Evolutionary conservation across 75 land plant species (phyloP), one percentile per base, ranked within the genome.

Genomic region (Cunninghamia lanceolata): DNA sequence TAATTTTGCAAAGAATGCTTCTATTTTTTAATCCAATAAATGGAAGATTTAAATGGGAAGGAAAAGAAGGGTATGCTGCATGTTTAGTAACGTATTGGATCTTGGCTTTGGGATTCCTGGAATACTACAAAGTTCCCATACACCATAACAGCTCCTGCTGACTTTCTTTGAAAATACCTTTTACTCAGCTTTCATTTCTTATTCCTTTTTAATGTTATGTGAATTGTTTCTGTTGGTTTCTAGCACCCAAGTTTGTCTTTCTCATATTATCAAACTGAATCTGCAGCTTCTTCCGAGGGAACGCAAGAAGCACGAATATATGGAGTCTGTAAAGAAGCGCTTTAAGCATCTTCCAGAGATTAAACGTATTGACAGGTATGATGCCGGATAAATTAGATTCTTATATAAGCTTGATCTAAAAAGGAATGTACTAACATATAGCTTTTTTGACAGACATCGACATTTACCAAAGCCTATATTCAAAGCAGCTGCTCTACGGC

Each of bases 271-370:
- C 21, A 28, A 80, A 80, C 4, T 80, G 14, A n/a, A 80, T 11
- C 47, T 82, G 76, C 95, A 97, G 99, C 89, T 96, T 85, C 94
- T 96, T 52, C 99, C 99, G 35, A 98, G 99, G 86, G 99, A 98
- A 85, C 89, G 89, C 8, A 94, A 86, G 83, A 98, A 92, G 85
- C 99, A 98, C 75, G 94, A 94, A 16, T 98, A 98, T 85, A 83
- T 88, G 34, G 93, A 93, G 84, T 95, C 99, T 86, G 91, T 96
- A 17, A 93, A 93, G 89, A 90, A 95, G 47, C 94, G 98, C 1
- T 96, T 94, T 89, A 94, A 94, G 88, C 97, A 98, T 86, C 93
- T 98, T 56, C 91, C 93, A 59, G 99, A 98, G 81, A 89, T 98
- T 68, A 95, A 91, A 76, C 95, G 99, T 32, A 95, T 98, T 85